A percentile compares a stretch with the other conserved stretches of the same genome.
Conservation (phyloP, 345 rosid genomes). For the Eucalyptus tenuipes region DNA sequence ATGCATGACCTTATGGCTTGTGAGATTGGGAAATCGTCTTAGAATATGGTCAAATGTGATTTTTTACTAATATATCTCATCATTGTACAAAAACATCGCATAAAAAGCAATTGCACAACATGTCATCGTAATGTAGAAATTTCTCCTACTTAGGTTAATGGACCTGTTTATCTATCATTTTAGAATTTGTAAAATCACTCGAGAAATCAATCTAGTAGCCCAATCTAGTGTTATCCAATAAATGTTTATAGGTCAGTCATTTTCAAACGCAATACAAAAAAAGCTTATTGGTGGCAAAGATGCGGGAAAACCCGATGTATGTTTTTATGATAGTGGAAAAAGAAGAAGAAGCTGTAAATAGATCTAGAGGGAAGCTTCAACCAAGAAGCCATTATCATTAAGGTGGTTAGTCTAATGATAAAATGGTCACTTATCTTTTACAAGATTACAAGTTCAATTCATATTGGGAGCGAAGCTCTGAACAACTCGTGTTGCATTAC, state of each 20-base stretch:
- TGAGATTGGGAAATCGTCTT: neutral
- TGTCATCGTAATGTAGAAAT: no score
- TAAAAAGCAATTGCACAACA: neutral
- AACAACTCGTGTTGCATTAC: neutral
- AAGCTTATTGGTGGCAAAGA: neutral
- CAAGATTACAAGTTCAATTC: accelerated
- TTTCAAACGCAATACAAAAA: neutral
- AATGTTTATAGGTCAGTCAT: neutral
- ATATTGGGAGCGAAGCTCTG: neutral
- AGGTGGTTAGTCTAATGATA: neutral
- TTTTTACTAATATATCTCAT: neutral
- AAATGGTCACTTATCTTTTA: neutral
- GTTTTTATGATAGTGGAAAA: neutral
- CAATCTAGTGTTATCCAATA: neutral
- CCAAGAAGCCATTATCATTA: neutral
- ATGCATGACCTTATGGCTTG: no score
- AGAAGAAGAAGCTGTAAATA: neutral
- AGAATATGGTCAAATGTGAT: neutral
- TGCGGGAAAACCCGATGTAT: neutral
- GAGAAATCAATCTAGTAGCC: neutral
- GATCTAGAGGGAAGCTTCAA: neutral
- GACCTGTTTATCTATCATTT: neutral
- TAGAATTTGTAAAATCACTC: neutral
- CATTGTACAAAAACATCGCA: neutral
- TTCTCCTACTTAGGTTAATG: neutral